Conservation (phyloP, 768 basidiomycete species). For the Auriscalpium vulgare region DNA sequence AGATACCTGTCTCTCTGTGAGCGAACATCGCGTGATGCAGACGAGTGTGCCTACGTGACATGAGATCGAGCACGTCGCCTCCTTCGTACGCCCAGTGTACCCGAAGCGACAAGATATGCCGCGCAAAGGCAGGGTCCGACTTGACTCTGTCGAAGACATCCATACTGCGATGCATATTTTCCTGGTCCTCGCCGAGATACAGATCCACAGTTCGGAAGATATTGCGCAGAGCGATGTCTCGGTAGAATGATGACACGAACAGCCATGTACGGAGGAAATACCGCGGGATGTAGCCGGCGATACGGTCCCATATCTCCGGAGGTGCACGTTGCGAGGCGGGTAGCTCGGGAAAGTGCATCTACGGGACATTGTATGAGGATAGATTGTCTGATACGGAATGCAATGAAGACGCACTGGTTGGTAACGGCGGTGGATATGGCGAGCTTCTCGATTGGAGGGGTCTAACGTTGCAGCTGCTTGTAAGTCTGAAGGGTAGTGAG, state of each 20-base stretch:
- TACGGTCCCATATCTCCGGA: constrained; percentile 60
- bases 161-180: constrained; percentile 50
- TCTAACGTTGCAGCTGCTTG: constrained; percentile 52
- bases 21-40: background rate
- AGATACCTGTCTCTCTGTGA: constrained; percentile 35
- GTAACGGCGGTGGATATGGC: constrained; percentile 37
- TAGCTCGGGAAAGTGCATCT: constrained; percentile 47
- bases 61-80: constrained; percentile 56
- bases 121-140: constrained; percentile 52
- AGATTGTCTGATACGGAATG: background rate
- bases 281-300: constrained; percentile 53
- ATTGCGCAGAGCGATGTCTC: constrained; percentile 54
- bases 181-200: constrained; percentile 59
- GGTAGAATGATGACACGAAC: constrained; percentile 53
- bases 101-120: constrained; percentile 47
- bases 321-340: constrained; percentile 58
- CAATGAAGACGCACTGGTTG: constrained; percentile 32
- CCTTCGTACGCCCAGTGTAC: constrained; percentile 68
- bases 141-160: constrained; percentile 65
- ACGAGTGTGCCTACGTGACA: constrained; percentile 36
- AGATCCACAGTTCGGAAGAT: constrained; percentile 64
- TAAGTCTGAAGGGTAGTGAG: constrained; percentile 35
- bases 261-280: constrained; percentile 66
- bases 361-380: constrained; percentile 3
- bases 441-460: constrained; percentile 48